Percentiles rank a stretch among this genome's conserved stretches.
phyloP scores from a whole-genome alignment of 2,329 filamentous ascomycete species.

The Aspergillus neoniger region DNA sequence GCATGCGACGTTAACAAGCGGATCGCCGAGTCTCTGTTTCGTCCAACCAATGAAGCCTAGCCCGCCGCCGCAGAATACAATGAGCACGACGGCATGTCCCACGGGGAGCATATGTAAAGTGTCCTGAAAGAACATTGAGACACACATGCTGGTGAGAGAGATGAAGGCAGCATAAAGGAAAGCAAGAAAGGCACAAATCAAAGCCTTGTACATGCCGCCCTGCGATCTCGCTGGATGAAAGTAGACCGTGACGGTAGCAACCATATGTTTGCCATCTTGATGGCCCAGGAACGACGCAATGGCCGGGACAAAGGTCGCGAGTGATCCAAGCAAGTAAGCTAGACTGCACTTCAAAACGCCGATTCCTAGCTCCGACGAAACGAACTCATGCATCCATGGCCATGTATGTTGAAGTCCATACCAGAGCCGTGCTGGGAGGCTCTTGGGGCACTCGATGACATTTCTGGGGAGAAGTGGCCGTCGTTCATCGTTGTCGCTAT shows the following conservation, averaged over 20 bases:
- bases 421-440: conserved; percentile 21
- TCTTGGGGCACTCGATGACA: conserved; percentile 17
- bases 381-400: conserved; percentile 58
- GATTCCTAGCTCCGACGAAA: conserved; percentile 71
- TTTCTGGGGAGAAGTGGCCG: conserved; percentile 36
- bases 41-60: conserved; percentile 87
- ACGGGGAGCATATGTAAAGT: conserved; percentile 66
- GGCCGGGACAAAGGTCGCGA: conserved; percentile 78
- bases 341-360: conserved; percentile 88
- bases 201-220: conserved; percentile 87
- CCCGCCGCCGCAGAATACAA: conserved; percentile 82
- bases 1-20: conserved; percentile 79
- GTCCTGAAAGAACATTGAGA: conserved; percentile 75
- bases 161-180: conserved; percentile 77
- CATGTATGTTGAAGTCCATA: conserved; percentile 39
- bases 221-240: conserved; percentile 86
- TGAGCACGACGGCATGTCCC: conserved; percentile 75
- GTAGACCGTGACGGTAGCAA: conserved; percentile 91
- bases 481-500: conserved; percentile 38
- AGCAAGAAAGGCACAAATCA: conserved; percentile 72
- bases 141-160: conserved; percentile 82
- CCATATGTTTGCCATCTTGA: conserved; percentile 90
- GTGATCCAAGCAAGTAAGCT: conserved; percentile 81
- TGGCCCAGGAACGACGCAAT: conserved; percentile 74
- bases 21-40: conserved; percentile 76